Evolutionary conservation across 352 stramenopile genomes (phyloP).

Genomic region (Pythium phragmitis): DNA sequence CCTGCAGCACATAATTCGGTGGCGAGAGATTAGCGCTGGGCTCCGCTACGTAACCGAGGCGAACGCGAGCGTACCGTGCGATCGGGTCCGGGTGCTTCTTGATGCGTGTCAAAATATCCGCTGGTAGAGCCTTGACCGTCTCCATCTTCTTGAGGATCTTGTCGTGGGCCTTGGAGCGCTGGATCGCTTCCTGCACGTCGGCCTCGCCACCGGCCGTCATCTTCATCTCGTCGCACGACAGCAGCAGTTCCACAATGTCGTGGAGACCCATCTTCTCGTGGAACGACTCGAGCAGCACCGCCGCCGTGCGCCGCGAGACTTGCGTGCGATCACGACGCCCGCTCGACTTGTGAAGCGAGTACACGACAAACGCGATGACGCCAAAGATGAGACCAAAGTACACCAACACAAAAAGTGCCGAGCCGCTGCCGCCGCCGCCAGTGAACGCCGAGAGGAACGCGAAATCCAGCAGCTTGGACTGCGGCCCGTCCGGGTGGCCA

Average conservation of each 20-base stretch:
- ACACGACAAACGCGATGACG: conserved; percentile 58
- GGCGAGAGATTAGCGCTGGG: conserved; percentile 5
- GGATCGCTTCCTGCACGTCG: conserved; percentile 41
- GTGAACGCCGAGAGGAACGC: conserved; percentile 62
- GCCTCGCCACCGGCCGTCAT: conserved; percentile 37
- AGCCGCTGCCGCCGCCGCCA: conserved; percentile 35
- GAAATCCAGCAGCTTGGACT: conserved; percentile 75
- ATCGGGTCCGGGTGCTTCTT: conserved; percentile 77
- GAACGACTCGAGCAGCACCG: conserved; percentile 49
- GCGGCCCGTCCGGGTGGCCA: conserved; percentile 74
- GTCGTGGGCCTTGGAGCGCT: conserved; percentile 65
- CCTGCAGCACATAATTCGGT: conserved; percentile 12
- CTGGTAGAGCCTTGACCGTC: conserved; percentile 53
- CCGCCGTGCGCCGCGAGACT: conserved; percentile 45
- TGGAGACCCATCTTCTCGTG: conserved; percentile 79
- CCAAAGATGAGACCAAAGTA: conserved; percentile 73
- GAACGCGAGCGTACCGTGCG: conserved; percentile 30
- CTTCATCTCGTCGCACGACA: conserved; percentile 77
- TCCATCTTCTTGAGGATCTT: conserved; percentile 87
- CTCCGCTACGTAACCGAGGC: background rate
- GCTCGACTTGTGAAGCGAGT: conserved; percentile 56
- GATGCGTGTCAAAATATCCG: conserved; percentile 61
- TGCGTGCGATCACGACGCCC: conserved; percentile 61
- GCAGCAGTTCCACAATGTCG: conserved; percentile 73
- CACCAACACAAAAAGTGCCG: conserved; percentile 61